Evolutionary conservation across 441 rosid genomes (phyloP).

Genomic region (Codiaeum variegatum): DNA sequence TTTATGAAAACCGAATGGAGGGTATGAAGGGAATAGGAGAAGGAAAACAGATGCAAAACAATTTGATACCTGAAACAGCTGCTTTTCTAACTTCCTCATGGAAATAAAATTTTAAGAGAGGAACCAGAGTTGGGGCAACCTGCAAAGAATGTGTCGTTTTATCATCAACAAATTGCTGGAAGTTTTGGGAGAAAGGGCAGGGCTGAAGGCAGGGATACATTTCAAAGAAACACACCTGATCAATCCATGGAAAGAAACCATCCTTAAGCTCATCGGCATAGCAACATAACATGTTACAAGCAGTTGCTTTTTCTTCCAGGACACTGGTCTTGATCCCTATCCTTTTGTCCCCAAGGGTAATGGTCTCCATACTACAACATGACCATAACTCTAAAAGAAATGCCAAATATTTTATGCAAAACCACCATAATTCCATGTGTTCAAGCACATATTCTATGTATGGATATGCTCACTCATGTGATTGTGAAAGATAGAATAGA

Average conservation of each 20-base stretch:
- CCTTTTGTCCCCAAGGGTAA: slow-evolving; percentile 96
- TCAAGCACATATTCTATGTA: background rate
- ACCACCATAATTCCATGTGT: background rate
- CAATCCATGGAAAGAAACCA: slow-evolving; percentile 99
- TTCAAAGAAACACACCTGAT: slow-evolving; percentile 56
- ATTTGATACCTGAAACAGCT: slow-evolving; percentile 87
- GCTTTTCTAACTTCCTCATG: slow-evolving; percentile 99
- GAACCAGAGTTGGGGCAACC: slow-evolving; percentile 97
- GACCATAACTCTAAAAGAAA: slow-evolving; percentile 20
- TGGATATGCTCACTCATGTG: background rate
- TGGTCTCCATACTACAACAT: slow-evolving; percentile 93
- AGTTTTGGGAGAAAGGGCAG: background rate
- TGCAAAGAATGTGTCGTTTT: slow-evolving; percentile 26
- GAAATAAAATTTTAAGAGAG: slow-evolving; percentile 95
- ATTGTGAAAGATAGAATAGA: background rate
- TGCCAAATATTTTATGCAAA: slow-evolving; percentile 15
- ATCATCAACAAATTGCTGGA: slow-evolving; percentile 5
- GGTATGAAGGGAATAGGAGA: background rate
- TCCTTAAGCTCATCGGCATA: slow-evolving; percentile 98
- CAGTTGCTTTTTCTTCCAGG: slow-evolving; percentile 97
- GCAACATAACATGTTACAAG: slow-evolving; percentile 98
- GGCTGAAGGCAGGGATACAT: slow-evolving; percentile 13
- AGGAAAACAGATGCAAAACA: slow-evolving; percentile 1
- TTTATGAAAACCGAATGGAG: background rate
- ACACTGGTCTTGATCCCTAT: slow-evolving; percentile 98